phyloP scores from a whole-genome alignment of 108 stramenopile genomes.

The Pseudonitzschia delicatissima region DNA sequence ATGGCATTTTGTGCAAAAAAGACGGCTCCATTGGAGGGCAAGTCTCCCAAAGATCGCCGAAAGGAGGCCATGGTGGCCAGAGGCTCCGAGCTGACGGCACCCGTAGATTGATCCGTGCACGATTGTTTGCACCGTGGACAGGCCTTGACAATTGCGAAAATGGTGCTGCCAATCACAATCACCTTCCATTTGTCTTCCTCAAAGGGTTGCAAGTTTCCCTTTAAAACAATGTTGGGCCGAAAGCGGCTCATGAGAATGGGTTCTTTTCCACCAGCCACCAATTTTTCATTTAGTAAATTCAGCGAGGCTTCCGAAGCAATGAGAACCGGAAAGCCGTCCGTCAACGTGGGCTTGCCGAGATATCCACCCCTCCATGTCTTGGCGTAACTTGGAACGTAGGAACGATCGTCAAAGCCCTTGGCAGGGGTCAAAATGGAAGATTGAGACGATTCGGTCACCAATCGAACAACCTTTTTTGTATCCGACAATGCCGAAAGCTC shows the following conservation, averaged over 20 bases:
- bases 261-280: slow-evolving; percentile 48
- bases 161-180: slow-evolving; percentile 59
- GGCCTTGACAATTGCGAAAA: slow-evolving; percentile 78
- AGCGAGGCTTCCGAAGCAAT: slow-evolving; percentile 69
- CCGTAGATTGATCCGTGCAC: slow-evolving; percentile 80
- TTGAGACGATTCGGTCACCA: slow-evolving; percentile 39
- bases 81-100: slow-evolving; percentile 60
- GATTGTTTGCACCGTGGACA: slow-evolving; percentile 86
- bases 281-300: slow-evolving; percentile 61
- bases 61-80: slow-evolving; percentile 66
- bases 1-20: slow-evolving; percentile 87
- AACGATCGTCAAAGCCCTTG: neutral
- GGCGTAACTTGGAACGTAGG: slow-evolving; percentile 52
- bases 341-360: slow-evolving; percentile 39
- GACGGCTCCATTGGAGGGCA: slow-evolving; percentile 39
- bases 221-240: slow-evolving; percentile 80
- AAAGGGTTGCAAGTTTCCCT: slow-evolving; percentile 51
- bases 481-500: slow-evolving; percentile 4
- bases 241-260: slow-evolving; percentile 74
- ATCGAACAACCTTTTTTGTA: slow-evolving; percentile 42
- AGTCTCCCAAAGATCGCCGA: slow-evolving; percentile 43
- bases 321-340: slow-evolving; percentile 83
- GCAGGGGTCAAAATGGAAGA: neutral
- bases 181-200: slow-evolving; percentile 88
- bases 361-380: slow-evolving; percentile 24